Evolutionary conservation across 352 stramenopile species (phyloP), one percentile per base, ranked within the genome.

Genomic region (Pythium dissotocum): DNA sequence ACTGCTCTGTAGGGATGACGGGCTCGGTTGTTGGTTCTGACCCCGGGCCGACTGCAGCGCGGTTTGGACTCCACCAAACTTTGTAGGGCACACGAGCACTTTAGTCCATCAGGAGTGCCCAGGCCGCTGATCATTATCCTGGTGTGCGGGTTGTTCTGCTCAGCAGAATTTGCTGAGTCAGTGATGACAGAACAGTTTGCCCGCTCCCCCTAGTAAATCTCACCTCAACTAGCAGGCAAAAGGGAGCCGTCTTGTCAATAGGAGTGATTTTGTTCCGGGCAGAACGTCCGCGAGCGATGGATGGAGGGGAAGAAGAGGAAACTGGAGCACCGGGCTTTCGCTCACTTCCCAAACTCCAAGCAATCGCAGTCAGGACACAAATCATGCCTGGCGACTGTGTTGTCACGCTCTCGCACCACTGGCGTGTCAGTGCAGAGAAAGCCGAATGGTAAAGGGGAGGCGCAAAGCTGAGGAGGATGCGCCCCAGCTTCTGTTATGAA

Each of bases 341-440:
- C 21, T 24, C 21, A 24, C 21, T 24, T 24, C 21, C 21, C 21
- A 24, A 24, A 24, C 21, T 24, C 35, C 35, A 40, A 56, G 42
- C 28, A 65, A 48, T 65, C 30, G 9, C 4, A 12, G 30, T 6
- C 44, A 56, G 48, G 49, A 36, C 48, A 26, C 59, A 51, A 53
- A 35, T 56, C 61, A 56, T 62, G 30, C 21, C n/a, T 61, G 38
- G 61, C 52, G 38, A 42, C 48, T 58, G 52, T 18, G n/a, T 8
- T 26, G 61, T 61, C 52, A 60, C 36, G 9, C 38, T 46, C 38
- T 55, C 40, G 61, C 52, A 46, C 53, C 48, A 21, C 8, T 69
- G 62, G 53, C 54, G 62, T 62, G 38, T 46, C 62, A 69, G 62
- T 61, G 54, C 54, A 69, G 62, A 63, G 62, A 69, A 52, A 63